These are phyloP conservation scores for Sporothrix pseudoabietina DNA, from an alignment of 2,329 filamentous ascomycete genomes.

Conservation along the genomic window DNA sequence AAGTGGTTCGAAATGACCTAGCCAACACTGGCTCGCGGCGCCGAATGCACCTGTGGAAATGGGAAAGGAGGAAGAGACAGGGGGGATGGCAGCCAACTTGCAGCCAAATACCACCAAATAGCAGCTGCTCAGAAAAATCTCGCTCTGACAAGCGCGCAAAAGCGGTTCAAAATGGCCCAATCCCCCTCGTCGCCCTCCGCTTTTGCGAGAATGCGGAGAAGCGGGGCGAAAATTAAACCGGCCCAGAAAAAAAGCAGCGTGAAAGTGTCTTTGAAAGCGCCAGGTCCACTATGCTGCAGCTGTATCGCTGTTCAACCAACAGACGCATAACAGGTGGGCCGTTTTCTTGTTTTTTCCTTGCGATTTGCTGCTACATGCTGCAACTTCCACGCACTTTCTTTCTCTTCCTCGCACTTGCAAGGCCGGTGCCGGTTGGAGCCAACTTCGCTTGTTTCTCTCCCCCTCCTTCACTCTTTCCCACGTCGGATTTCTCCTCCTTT, in stretches of 20 bases:
- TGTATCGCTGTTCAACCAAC: neutral
- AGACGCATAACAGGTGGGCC: neutral
- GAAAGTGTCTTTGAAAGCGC: neutral
- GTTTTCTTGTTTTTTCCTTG: neutral
- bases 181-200: neutral
- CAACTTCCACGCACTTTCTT: neutral
- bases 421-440: neutral
- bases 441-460: neutral
- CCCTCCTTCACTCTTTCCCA: neutral
- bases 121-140: neutral
- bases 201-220: slow-evolving; percentile 29
- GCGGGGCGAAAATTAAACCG: slow-evolving; percentile 15
- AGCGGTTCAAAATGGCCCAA: neutral
- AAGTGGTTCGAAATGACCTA: neutral
- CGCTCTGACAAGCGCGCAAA: neutral
- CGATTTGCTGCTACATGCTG: neutral
- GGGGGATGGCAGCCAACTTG: neutral
- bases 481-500: neutral
- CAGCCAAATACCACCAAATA: neutral
- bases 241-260: neutral
- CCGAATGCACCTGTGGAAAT: neutral
- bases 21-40: neutral
- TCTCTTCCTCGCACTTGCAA: neutral
- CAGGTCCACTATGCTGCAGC: neutral
- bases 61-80: neutral